These are phyloP conservation scores for Lathyrus oleraceus DNA, from an alignment of 306 rosid genomes.

Conservation along the genomic window DNA sequence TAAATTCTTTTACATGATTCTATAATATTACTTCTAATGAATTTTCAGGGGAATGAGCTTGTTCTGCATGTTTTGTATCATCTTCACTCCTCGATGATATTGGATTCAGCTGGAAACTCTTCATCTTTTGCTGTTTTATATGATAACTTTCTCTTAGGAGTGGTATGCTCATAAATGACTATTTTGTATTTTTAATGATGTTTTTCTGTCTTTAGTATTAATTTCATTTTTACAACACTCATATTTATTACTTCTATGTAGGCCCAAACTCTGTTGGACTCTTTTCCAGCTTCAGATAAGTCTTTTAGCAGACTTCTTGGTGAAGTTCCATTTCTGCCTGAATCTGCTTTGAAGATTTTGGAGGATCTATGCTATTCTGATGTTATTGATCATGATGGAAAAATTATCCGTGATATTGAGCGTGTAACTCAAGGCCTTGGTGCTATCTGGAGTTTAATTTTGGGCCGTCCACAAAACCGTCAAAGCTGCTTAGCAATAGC, in stretches of 20 bases:
- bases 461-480: conserved; percentile 89
- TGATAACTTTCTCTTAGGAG: conserved; percentile 82
- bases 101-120: conserved; percentile 59
- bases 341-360: conserved; percentile 71
- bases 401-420: conserved; percentile 71
- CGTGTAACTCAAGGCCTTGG: conserved; percentile 99
- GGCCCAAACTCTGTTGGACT: conserved; percentile 78
- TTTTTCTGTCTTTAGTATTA: background rate
- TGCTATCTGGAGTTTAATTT: conserved; percentile 91
- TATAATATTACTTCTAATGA: conserved; percentile 33
- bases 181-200: conserved; percentile 25
- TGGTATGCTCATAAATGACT: conserved; percentile 59
- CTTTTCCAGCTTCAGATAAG: conserved; percentile 91
- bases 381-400: conserved; percentile 65
- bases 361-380: conserved; percentile 78
- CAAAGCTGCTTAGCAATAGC: conserved; percentile 80
- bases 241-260: conserved; percentile 39
- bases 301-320: conserved; percentile 94
- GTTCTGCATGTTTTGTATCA: conserved; percentile 83
- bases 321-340: conserved; percentile 86
- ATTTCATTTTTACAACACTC: conserved; percentile 30
- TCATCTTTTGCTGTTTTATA: conserved; percentile 65
- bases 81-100: conserved; percentile 61
- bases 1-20: conserved; percentile 26
- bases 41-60: conserved; percentile 92